phyloP scores from a whole-genome alignment of 108 stramenopile genomes.

The Stephanodiscus minutulus region DNA sequence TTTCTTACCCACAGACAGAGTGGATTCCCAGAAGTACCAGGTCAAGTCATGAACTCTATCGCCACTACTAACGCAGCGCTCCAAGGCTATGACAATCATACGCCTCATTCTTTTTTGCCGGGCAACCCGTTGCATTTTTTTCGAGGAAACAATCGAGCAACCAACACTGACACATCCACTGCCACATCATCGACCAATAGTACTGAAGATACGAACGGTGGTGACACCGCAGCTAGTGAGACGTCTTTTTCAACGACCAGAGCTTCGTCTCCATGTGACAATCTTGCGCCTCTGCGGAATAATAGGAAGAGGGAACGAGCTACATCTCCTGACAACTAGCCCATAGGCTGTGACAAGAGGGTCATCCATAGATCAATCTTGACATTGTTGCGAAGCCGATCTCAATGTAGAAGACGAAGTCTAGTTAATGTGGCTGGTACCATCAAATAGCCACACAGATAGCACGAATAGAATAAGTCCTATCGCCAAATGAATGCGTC shows the following conservation, averaged over 20 bases:
- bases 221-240: constrained; percentile 3
- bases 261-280: not conserved
- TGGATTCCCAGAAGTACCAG: not conserved
- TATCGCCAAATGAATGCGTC: no score
- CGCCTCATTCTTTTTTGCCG: not conserved
- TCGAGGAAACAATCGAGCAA: not conserved
- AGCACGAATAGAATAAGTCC: no score
- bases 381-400: no score
- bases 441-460: no score
- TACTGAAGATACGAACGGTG: not conserved
- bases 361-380: no score
- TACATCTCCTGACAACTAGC: not conserved
- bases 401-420: no score
- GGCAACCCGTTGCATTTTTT: not conserved
- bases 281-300: not conserved
- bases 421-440: no score
- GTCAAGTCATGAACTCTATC: not conserved
- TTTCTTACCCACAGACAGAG: not conserved
- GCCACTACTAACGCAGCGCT: not conserved
- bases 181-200: constrained; percentile 1
- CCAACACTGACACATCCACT: not conserved
- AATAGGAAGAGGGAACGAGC: not conserved
- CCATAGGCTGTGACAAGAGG: no score
- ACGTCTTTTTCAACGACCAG: not conserved
- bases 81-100: constrained; percentile 4